These are phyloP conservation scores for Yamadazyma mexicana DNA, from an alignment of 1,139 yeast genomes.

Conservation along the genomic window DNA sequence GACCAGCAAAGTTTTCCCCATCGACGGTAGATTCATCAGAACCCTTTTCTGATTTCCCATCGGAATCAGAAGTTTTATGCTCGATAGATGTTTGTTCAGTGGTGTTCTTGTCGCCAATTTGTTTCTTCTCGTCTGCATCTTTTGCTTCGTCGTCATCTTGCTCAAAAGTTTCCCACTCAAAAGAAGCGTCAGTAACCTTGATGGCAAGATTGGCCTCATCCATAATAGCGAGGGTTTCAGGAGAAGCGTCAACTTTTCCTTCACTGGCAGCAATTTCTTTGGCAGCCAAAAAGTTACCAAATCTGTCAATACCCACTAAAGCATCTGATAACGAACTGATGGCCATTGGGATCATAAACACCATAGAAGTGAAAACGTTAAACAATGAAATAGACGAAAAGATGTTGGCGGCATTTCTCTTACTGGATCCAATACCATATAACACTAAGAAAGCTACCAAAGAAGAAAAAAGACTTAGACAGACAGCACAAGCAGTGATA, in stretches of 20 bases:
- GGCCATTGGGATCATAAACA: constrained; percentile 71
- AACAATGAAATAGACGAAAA: constrained; percentile 82
- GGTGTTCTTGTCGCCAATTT: not conserved
- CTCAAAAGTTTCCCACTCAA: constrained; percentile 44
- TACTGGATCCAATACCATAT: constrained; percentile 44
- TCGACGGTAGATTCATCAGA: constrained; percentile 7
- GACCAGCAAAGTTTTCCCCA: constrained; percentile 27
- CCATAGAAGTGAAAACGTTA: constrained; percentile 53
- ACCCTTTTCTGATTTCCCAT: not conserved
- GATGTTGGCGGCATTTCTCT: constrained; percentile 62
- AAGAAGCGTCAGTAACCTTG: constrained; percentile 25
- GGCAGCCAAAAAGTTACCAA: constrained; percentile 51
- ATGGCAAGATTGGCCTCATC: constrained; percentile 27
- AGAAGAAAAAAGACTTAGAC: constrained; percentile 67
- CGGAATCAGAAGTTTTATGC: not conserved
- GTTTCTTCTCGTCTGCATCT: constrained; percentile 7
- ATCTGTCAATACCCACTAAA: constrained; percentile 58
- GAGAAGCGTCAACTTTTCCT: constrained; percentile 11
- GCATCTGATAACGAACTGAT: constrained; percentile 72
- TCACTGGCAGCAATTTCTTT: constrained; percentile 32
- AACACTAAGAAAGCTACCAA: constrained; percentile 72
- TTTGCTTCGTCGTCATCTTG: constrained; percentile 18
- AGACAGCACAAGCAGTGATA: constrained; percentile 54
- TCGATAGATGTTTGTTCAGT: not conserved
- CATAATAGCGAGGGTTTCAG: constrained; percentile 14